Conservation (phyloP, 495 filamentous ascomycete genomes). For the Elaphomyces granulatus region DNA sequence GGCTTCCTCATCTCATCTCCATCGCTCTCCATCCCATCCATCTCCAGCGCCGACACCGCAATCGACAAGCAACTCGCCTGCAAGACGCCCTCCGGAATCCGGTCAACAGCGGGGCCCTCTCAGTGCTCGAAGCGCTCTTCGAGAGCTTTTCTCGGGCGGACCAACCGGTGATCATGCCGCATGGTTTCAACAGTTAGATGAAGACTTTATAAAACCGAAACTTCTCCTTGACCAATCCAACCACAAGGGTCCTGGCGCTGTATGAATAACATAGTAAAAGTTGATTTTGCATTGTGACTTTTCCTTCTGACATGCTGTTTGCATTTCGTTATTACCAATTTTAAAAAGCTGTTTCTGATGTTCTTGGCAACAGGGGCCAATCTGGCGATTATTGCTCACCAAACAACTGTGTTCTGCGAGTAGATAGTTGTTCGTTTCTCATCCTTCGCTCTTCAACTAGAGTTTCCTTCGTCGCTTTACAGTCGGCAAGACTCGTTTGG, state of each 20-base stretch:
- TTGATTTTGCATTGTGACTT: slow-evolving; percentile 8
- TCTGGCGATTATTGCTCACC: too few relatives aligned
- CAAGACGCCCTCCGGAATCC: slow-evolving; percentile 13
- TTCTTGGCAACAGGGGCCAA: too few relatives aligned
- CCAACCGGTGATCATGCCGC: slow-evolving; percentile 77
- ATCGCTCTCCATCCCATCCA: slow-evolving; percentile 41
- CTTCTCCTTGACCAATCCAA: slow-evolving; percentile 65
- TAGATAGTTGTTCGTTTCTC: too few relatives aligned
- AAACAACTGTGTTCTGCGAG: too few relatives aligned
- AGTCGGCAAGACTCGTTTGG: too few relatives aligned
- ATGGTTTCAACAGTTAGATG: slow-evolving; percentile 87
- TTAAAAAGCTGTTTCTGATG: too few relatives aligned
- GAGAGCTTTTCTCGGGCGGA: slow-evolving; percentile 53
- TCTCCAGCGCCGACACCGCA: slow-evolving; percentile 12
- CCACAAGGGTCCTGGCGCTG: slow-evolving; percentile 32
- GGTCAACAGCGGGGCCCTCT: slow-evolving; percentile 16
- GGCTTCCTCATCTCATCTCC: slow-evolving; percentile 31
- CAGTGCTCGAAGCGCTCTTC: slow-evolving; percentile 50
- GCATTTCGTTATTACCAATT: too few relatives aligned
- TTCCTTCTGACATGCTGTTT: not conserved
- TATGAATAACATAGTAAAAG: slow-evolving; percentile 20
- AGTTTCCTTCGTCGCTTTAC: too few relatives aligned
- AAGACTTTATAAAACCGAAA: slow-evolving; percentile 91
- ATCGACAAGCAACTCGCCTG: slow-evolving; percentile 20
- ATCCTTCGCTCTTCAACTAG: too few relatives aligned